Conservation (phyloP, 257 asterid genomes). For the Penstemon eatonii region DNA sequence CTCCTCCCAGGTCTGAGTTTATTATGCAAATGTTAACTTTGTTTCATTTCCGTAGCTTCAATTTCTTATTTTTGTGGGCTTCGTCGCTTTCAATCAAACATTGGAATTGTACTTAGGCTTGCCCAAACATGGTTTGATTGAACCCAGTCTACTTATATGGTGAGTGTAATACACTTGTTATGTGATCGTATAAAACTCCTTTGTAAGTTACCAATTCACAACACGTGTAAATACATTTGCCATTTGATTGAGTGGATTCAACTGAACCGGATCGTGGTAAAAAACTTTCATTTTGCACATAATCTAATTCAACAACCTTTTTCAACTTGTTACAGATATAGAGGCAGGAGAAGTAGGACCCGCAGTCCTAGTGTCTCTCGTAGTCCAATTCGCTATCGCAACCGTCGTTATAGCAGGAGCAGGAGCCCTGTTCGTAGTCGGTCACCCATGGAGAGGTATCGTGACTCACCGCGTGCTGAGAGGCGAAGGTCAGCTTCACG, state of each 20-base stretch:
- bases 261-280: too few relatives aligned
- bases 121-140: too few relatives aligned
- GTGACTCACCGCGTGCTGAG: constrained; percentile 52
- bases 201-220: too few relatives aligned
- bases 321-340: constrained; percentile 53
- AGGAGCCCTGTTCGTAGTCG: constrained; percentile 65
- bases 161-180: too few relatives aligned
- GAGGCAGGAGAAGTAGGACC: constrained; percentile 79
- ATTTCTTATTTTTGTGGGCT: neutral
- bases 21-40: neutral
- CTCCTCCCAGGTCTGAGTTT: constrained; percentile 78
- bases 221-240: too few relatives aligned
- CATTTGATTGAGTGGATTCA: too few relatives aligned
- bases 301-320: neutral
- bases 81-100: neutral
- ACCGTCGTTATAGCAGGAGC: constrained; percentile 68
- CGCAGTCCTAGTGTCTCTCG: constrained; percentile 73
- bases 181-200: too few relatives aligned
- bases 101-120: too few relatives aligned
- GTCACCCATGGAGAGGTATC: constrained; percentile 61
- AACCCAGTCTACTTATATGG: too few relatives aligned
- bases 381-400: constrained; percentile 82
- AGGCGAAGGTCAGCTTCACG: constrained; percentile 55
- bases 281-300: neutral
- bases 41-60: neutral